Percentiles rank a stretch among this genome's conserved stretches.
Conservation (phyloP, 2,329 filamentous ascomycete species). For the Ceratocystis diversiconidia region DNA sequence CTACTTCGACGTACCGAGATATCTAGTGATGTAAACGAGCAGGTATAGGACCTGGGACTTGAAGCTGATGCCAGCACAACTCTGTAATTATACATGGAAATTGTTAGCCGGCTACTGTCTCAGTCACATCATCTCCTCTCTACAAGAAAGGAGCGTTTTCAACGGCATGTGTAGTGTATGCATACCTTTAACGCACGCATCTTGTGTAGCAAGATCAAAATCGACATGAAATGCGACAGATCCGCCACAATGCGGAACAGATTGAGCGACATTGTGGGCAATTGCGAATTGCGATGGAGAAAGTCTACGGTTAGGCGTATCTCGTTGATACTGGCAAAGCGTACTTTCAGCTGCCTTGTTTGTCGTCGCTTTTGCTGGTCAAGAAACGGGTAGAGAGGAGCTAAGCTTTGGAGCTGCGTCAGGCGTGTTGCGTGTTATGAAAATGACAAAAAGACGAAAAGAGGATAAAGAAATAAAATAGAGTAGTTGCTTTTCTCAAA, state of each 20-base stretch:
- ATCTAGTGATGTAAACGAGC: constrained; percentile 83
- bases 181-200: constrained; percentile 38
- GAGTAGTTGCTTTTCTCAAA: background rate
- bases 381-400: background rate
- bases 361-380: background rate
- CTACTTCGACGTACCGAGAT: constrained; percentile 49
- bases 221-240: constrained; percentile 87
- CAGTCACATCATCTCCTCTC: background rate
- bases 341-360: background rate
- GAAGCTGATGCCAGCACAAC: constrained; percentile 94
- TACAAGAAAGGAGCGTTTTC: background rate
- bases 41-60: constrained; percentile 95
- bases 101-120: background rate
- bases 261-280: constrained; percentile 35
- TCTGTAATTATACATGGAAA: constrained; percentile 39
- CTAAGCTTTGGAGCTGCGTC: background rate
- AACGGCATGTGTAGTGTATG: background rate
- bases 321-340: background rate
- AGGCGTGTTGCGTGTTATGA: background rate
- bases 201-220: constrained; percentile 90
- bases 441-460: background rate
- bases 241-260: constrained; percentile 52
- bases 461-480: background rate
- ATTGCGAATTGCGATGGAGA: background rate
- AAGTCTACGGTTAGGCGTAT: background rate